phyloP scores from a whole-genome alignment of 2,329 filamentous ascomycete genomes.

The Penicillium sp. region DNA sequence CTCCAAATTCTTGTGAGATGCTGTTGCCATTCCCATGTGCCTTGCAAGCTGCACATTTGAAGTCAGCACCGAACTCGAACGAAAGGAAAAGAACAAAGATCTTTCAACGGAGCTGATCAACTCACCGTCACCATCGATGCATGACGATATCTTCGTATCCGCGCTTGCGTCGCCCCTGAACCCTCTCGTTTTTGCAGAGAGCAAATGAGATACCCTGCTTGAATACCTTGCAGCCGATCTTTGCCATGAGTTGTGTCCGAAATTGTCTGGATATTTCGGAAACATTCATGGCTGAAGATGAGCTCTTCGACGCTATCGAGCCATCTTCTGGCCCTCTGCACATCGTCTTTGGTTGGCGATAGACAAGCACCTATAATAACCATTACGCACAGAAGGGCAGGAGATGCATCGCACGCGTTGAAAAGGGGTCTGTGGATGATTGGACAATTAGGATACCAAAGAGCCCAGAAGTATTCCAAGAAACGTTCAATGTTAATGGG shows the following conservation, averaged over 20 bases:
- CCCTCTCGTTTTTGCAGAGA: constrained; percentile 30
- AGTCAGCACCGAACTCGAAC: background rate
- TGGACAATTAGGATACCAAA: constrained; percentile 34
- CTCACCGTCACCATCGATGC: constrained; percentile 26
- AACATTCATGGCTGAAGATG: constrained; percentile 19
- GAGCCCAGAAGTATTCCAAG: constrained; percentile 30
- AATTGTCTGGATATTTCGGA: constrained; percentile 1
- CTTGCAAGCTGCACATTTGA: constrained; percentile 15
- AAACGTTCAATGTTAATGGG: constrained; percentile 24
- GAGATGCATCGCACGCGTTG: constrained; percentile 11
- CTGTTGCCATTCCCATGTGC: constrained; percentile 17
- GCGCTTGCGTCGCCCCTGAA: constrained; percentile 18
- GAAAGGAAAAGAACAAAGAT: background rate
- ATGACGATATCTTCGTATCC: constrained; percentile 24
- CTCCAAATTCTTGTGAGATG: constrained; percentile 15
- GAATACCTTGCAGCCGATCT: constrained; percentile 19
- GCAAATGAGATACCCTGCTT: constrained; percentile 28
- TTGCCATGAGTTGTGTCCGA: constrained; percentile 9
- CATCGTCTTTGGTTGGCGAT: constrained; percentile 20
- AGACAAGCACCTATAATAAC: constrained; percentile 31
- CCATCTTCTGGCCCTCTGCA: constrained; percentile 17
- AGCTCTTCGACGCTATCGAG: constrained; percentile 25
- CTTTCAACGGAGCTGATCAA: background rate
- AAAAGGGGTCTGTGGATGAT: constrained; percentile 32
- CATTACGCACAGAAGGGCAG: constrained; percentile 28